Evolutionary conservation across 1,284 basidiomycete genomes (phyloP).

Genomic region (Ceratorhiza oryzae-sativae): DNA sequence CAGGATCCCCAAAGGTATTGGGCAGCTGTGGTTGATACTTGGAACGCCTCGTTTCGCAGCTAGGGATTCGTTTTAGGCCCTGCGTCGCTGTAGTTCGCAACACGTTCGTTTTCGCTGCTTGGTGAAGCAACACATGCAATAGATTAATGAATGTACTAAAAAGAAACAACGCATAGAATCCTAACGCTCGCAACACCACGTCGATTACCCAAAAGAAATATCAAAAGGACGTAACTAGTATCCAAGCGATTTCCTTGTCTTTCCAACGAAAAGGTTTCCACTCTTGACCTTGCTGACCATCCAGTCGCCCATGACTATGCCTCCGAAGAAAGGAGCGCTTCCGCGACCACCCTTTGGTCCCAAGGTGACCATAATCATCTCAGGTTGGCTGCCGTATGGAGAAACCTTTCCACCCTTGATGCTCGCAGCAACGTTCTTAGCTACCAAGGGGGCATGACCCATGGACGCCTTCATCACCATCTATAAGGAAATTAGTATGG

Average conservation of each 20-base stretch:
- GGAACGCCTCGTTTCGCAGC: conserved; percentile 6
- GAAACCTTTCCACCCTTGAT: conserved; percentile 36
- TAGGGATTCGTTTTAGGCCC: neutral
- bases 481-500: neutral
- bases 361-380: conserved; percentile 37
- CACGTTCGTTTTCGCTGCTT: no score
- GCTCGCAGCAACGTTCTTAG: conserved; percentile 38
- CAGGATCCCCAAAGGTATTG: conserved; percentile 21
- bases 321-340: conserved; percentile 26
- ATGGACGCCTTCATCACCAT: conserved; percentile 31
- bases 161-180: neutral
- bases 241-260: conserved; percentile 30
- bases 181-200: neutral
- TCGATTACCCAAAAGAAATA: neutral
- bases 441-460: conserved; percentile 32
- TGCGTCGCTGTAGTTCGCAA: no score
- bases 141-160: no score
- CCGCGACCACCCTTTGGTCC: conserved; percentile 29
- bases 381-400: conserved; percentile 13
- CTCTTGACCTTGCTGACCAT: conserved; percentile 36
- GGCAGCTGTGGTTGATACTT: conserved; percentile 3
- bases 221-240: conserved; percentile 7
- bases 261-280: conserved; percentile 35
- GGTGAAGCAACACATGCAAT: no score
- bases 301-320: conserved; percentile 41